phyloP scores from a whole-genome alignment of 768 basidiomycete species.

The Mycena crocata region DNA sequence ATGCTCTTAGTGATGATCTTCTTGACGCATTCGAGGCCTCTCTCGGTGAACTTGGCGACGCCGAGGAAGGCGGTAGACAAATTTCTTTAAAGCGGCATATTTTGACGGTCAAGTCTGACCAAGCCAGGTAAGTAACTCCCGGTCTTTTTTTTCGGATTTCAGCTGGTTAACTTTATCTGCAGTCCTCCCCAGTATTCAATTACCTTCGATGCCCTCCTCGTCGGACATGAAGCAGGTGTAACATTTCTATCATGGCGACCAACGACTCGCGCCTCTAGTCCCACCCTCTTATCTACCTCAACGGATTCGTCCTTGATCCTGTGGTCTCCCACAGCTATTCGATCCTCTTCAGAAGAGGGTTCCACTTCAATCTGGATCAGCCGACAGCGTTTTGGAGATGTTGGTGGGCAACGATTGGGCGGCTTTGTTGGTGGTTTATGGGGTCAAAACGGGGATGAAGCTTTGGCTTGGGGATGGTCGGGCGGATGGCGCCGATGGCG shows the following conservation, averaged over 20 bases:
- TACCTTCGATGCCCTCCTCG: conserved; percentile 91
- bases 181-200: conserved; percentile 72
- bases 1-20: conserved; percentile 73
- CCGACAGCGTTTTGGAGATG: conserved; percentile 90
- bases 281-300: conserved; percentile 89
- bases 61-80: conserved; percentile 83
- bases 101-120: conserved; percentile 67
- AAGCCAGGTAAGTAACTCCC: conserved; percentile 48
- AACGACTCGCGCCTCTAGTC: conserved; percentile 37
- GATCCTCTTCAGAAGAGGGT: conserved; percentile 47
- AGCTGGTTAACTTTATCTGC: conserved; percentile 10
- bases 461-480: conserved; percentile 91
- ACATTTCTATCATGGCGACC: conserved; percentile 91
- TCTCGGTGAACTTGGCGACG: conserved; percentile 75
- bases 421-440: conserved; percentile 95
- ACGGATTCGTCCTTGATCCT: conserved; percentile 95
- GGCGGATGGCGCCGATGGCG: conserved; percentile 95
- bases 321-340: conserved; percentile 83
- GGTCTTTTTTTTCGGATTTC: neutral
- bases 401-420: conserved; percentile 90
- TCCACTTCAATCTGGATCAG: conserved; percentile 89
- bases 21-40: conserved; percentile 91
- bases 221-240: conserved; percentile 96
- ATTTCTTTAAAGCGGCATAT: conserved; percentile 92
- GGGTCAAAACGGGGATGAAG: conserved; percentile 71